Percentiles rank a stretch among this genome's conserved stretches.
Evolutionary conservation across 2,329 filamentous ascomycete genomes (phyloP).

Genomic region (Ilyonectria robusta): DNA sequence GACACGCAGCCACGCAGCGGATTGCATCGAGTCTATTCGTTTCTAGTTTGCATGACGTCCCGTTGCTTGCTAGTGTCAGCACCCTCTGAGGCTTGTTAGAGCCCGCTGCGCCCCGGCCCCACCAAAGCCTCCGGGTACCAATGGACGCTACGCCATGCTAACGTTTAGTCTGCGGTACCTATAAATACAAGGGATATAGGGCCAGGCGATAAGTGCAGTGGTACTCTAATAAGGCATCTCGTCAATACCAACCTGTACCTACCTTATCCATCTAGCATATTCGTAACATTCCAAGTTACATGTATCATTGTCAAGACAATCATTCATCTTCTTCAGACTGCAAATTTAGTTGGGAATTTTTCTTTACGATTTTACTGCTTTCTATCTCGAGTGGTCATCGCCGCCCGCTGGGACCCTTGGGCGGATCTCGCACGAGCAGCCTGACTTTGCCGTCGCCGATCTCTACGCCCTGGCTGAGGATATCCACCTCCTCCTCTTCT

Average conservation of each 20-base stretch:
- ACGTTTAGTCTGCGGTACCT: not conserved
- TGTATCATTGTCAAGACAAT: too few species aligned
- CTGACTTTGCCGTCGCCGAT: conserved; percentile 78
- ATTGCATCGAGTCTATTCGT: not conserved
- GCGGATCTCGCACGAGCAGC: conserved; percentile 73
- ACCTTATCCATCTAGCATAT: too few species aligned
- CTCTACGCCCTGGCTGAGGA: conserved; percentile 76
- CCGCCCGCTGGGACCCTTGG: conserved; percentile 68
- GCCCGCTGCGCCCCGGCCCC: not conserved
- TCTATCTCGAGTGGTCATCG: conserved; percentile 54
- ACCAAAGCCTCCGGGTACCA: not conserved
- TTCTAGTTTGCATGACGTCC: conserved; percentile 3
- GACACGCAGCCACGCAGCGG: conserved; percentile 6
- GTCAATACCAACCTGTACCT: too few species aligned
- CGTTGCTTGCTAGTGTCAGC: conserved; percentile 1
- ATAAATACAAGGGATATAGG: not conserved
- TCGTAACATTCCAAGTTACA: too few species aligned
- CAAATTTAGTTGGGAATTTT: conserved; percentile 18
- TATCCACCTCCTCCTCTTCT: conserved; percentile 66
- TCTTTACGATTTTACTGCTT: conserved; percentile 50
- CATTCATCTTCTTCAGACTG: too few species aligned
- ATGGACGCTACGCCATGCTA: not conserved
- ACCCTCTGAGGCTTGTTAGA: not conserved
- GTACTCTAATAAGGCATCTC: not conserved
- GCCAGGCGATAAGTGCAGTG: not conserved